Base-by-base conservation (phyloP, 306 rosid genomes). In the Arachis stenosperma region DNA sequence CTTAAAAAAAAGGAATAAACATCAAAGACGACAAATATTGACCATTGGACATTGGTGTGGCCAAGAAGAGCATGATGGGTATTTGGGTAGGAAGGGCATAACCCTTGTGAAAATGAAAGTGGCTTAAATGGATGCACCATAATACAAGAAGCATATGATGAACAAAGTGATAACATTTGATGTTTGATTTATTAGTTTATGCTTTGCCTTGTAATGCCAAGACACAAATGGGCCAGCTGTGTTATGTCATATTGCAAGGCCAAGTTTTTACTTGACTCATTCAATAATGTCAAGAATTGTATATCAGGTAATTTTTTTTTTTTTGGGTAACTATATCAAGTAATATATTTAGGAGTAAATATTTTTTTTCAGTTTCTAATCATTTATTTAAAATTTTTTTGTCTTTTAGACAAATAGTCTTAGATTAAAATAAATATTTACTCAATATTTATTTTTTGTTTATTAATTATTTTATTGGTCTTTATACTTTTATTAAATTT, bases 141-240 rank as follows among this genome's bases (percentile, higher is more conserved):
- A 33, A n/a, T 44, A 2, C 75, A 62, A 12, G 62, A 77, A 61
- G 14, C 51, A 46, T 14, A 5, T 14, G 54, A 40, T 57, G 48
- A 74, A 37, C 50, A 79, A 52, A 8, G 4, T 33, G 4, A 33
- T 68, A 57, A 52, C 8, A 36, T 27, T 63, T 50, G 11, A 46
- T 62, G 66, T 48, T 73, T 44, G 80, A 65, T 63, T 63, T 65
- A 76, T 12, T 14, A 29, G 30, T 69, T 75, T 72, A 39, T 79
- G 69, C 12, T 17, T 1, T 84, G 93, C 76, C 75, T 76, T 8
- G 48, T 15, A 53, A 65, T 33, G 73, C 81, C 75, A 69, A 82
- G 90, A 86, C 94, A 89, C 1, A 46, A 64, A 64, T 84, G 90
- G 81, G 70, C 89, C 90, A 73, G 65, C 7, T 14, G 55, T 68